These are phyloP conservation scores for Stylonectria norvegica DNA, from an alignment of 2,329 filamentous ascomycete species.

Conservation along the genomic window DNA sequence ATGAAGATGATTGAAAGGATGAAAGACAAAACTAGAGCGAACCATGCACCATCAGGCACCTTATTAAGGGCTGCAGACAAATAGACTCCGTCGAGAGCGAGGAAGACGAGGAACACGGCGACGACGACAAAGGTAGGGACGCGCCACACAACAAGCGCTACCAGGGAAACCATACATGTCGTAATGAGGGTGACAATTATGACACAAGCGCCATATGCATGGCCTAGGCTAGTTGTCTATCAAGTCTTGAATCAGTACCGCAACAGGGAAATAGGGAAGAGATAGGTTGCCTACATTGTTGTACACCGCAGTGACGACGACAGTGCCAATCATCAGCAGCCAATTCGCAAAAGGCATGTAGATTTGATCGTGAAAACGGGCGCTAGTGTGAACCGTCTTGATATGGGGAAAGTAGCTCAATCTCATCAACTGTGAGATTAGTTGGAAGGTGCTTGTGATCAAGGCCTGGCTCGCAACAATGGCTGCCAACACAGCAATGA, in stretches of 20 bases:
- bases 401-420: conserved; percentile 72
- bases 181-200: conserved; percentile 78
- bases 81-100: conserved; percentile 65
- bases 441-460: conserved; percentile 71
- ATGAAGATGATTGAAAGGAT: conserved; percentile 64
- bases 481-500: conserved; percentile 66
- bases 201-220: conserved; percentile 76
- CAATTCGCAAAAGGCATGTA: conserved; percentile 76
- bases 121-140: conserved; percentile 58
- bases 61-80: conserved; percentile 68
- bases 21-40: conserved; percentile 63
- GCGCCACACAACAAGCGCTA: conserved; percentile 70
- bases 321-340: conserved; percentile 70
- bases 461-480: conserved; percentile 77
- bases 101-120: conserved; percentile 60
- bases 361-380: conserved; percentile 67
- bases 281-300: conserved; percentile 52
- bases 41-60: conserved; percentile 74
- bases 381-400: conserved; percentile 68
- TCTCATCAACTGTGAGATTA: conserved; percentile 68
- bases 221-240: conserved; percentile 62
- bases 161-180: conserved; percentile 69
- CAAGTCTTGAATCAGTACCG: not conserved
- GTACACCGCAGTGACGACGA: conserved; percentile 72
- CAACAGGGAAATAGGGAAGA: not conserved